Evolutionary conservation across 2,329 filamentous ascomycete species (phyloP), one percentile per base, ranked within the genome.

Genomic region (Alternaria dauci): DNA sequence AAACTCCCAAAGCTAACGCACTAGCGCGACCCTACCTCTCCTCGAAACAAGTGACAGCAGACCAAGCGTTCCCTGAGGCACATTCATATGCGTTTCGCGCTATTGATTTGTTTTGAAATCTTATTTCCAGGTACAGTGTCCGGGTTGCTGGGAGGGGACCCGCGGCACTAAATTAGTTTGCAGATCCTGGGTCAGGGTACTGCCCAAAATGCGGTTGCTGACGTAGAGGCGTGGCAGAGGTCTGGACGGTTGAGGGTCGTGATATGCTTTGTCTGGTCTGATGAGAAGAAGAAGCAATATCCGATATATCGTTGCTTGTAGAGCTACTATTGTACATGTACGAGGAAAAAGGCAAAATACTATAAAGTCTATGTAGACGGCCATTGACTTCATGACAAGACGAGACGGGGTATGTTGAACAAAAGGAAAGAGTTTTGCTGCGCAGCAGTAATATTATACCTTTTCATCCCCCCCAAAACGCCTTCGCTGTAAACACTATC

Each of bases 51-150:
- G 44, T 32, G 53, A 50, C 53, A 41, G 53, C 43, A 23, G 53
- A 20, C 30, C 32, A n/a, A 50, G n/a, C 46, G 32, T 50, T 48
- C 42, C 34, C 32, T 23, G 44, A 30, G 43, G 43, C 53, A 38
- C 44, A 30, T 50, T 28, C 36, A 48, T n/a, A 20, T 23, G 8
- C 18, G 53, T 55, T 50, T 55, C 53, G 43, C 53, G 28, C 53
- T 55, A 55, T 55, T 25, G 53, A 41, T 50, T 55, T 39, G 53
- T 48, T 55, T 55, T 55, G 18, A 12, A 25, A 38, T 47, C 36
- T 30, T 39, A 23, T 44, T 20, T 18, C 23, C 41, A 42, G 41
- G 28, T 38, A 50, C 46, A 38, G 32, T 16, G 20, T 7, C 46
- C 46, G 32, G 46, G 46, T 48, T 48, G 46, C 30, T 50, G 46